phyloP scores from a whole-genome alignment of 139 green algal genomes.

The Chlorella sp. region DNA sequence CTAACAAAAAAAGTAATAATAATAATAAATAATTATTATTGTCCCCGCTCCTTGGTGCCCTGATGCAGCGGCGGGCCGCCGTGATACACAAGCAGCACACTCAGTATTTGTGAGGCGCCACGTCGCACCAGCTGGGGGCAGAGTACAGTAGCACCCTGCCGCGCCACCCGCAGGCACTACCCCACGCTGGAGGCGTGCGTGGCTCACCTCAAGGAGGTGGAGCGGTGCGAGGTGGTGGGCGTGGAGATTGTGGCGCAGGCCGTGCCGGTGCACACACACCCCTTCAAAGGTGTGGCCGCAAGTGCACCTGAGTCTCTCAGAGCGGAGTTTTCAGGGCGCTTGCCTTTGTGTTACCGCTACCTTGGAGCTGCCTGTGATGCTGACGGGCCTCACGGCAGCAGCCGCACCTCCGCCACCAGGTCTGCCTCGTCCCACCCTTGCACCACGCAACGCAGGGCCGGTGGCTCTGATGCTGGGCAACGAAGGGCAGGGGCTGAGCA shows the following conservation, averaged over 20 bases:
- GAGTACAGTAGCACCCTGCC: not conserved
- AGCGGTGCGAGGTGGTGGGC: constrained; percentile 68
- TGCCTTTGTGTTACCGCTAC: not conserved
- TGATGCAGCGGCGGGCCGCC: too few species aligned
- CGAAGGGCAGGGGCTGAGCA: constrained; percentile 81
- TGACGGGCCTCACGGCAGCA: not conserved
- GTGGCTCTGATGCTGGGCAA: constrained; percentile 93
- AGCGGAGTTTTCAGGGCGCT: not conserved
- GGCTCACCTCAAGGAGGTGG: constrained; percentile 23
- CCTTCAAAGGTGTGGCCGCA: constrained; percentile 44
- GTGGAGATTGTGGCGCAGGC: constrained; percentile 83
- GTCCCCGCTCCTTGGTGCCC: too few species aligned
- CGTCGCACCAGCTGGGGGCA: not conserved
- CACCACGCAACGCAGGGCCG: constrained; percentile 31
- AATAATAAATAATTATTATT: too few species aligned
- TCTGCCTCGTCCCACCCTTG: not conserved
- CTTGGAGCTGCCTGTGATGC: too few species aligned
- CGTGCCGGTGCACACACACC: constrained; percentile 57
- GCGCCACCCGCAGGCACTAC: constrained; percentile 44
- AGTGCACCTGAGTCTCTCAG: not conserved
- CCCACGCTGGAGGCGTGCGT: constrained; percentile 61
- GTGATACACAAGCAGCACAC: not conserved
- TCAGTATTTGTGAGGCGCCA: too few species aligned
- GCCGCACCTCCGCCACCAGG: not conserved
- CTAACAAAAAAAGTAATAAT: not conserved